Evolutionary conservation across 1,284 basidiomycete species (phyloP).

Genomic region (Ustilago bromivora): DNA sequence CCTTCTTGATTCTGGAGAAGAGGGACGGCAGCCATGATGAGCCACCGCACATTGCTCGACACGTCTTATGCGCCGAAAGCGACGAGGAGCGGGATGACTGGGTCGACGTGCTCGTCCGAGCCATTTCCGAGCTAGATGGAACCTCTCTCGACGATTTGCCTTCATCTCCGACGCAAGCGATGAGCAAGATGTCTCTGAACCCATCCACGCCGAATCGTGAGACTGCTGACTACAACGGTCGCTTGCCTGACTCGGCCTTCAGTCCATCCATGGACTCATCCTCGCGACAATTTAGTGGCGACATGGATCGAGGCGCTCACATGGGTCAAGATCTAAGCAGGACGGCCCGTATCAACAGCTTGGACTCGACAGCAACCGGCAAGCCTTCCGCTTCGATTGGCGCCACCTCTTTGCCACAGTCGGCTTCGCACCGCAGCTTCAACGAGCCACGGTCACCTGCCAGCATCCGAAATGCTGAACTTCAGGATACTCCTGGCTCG

Average conservation of each 20-base stretch:
- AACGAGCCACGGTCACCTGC: conserved; percentile 41
- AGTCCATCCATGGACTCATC: conserved; percentile 32
- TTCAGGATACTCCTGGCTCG: conserved; percentile 41
- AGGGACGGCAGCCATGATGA: conserved; percentile 72
- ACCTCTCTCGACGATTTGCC: conserved; percentile 26
- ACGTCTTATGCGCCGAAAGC: conserved; percentile 95
- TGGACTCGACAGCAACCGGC: conserved; percentile 35
- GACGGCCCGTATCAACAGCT: conserved; percentile 27
- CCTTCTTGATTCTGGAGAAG: conserved; percentile 93
- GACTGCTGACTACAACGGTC: conserved; percentile 15
- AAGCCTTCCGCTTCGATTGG: conserved; percentile 23
- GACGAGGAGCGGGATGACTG: conserved; percentile 91
- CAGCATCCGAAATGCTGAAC: conserved; percentile 16
- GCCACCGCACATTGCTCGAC: conserved; percentile 77
- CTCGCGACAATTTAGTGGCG: conserved; percentile 12
- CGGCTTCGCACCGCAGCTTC: conserved; percentile 46
- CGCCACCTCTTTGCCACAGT: conserved; percentile 26
- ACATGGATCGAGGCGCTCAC: conserved; percentile 17
- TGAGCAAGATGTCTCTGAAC: conserved; percentile 40
- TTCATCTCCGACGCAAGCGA: conserved; percentile 37
- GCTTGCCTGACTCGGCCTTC: conserved; percentile 25
- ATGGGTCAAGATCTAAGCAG: conserved; percentile 23
- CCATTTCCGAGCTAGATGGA: conserved; percentile 54
- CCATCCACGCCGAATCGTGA: conserved; percentile 25
- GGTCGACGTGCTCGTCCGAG: conserved; percentile 84